phyloP scores from a whole-genome alignment of 441 rosid species.

The Populus tomentosa region DNA sequence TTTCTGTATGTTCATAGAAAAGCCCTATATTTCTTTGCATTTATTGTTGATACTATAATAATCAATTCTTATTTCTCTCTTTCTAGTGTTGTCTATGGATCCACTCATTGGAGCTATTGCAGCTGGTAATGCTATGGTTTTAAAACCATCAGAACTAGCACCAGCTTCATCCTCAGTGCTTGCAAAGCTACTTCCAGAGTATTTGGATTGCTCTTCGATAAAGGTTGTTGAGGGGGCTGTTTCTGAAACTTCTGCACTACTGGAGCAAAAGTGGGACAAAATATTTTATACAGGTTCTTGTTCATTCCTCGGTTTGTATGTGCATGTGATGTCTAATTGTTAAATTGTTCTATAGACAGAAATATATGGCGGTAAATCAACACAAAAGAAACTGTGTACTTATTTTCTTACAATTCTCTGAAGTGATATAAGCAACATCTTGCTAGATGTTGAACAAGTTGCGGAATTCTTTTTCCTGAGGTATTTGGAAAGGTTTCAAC shows the following conservation, averaged over 20 bases:
- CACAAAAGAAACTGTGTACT: background rate
- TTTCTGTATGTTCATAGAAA: slow-evolving; percentile 33
- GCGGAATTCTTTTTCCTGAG: background rate
- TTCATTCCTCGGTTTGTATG: slow-evolving; percentile 1
- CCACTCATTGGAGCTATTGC: slow-evolving; percentile 78
- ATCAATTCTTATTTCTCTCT: slow-evolving; percentile 9
- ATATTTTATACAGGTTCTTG: slow-evolving; percentile 67
- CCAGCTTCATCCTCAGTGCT: slow-evolving; percentile 61
- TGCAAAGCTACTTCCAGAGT: slow-evolving; percentile 43
- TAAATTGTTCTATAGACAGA: background rate
- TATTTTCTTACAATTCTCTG: background rate
- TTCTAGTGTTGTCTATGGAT: slow-evolving; percentile 63
- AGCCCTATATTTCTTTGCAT: background rate
- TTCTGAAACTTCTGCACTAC: slow-evolving; percentile 54
- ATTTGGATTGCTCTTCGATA: slow-evolving; percentile 54
- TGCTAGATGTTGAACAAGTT: background rate
- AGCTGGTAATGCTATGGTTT: slow-evolving; percentile 66
- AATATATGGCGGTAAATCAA: background rate
- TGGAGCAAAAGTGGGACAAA: slow-evolving; percentile 85
- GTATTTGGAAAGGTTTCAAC: background rate
- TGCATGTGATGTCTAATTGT: background rate
- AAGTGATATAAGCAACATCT: background rate
- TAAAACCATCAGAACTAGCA: slow-evolving; percentile 75
- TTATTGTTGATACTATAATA: background rate
- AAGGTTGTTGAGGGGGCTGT: slow-evolving; percentile 69